Percentiles rank a stretch among this genome's conserved stretches.
phyloP scores from a whole-genome alignment of 2,329 filamentous ascomycete species.

The Simplicillium sp. region DNA sequence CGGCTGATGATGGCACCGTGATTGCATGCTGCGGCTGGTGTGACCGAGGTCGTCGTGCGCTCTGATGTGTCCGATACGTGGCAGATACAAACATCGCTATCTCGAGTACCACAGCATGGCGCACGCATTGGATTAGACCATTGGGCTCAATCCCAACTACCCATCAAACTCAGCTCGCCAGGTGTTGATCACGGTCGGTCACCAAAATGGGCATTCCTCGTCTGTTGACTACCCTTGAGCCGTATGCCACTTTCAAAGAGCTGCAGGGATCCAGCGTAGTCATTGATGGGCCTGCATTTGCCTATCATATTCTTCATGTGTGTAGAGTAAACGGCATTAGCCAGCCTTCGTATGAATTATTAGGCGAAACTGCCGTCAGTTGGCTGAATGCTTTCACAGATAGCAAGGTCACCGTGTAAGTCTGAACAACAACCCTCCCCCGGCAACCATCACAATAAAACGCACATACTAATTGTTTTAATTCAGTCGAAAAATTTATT shows the following conservation, averaged over 20 bases:
- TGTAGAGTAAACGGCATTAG: conserved; percentile 41
- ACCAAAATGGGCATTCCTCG: conserved; percentile 49
- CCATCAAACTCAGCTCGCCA: no score
- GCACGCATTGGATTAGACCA: no score
- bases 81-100: no score
- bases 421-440: no score
- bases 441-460: no score
- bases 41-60: no score
- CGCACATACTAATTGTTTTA: conserved; percentile 1
- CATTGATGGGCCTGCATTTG: conserved; percentile 72
- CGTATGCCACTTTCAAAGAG: conserved; percentile 33
- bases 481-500: conserved; percentile 60
- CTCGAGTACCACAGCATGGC: no score
- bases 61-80: no score
- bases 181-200: no score
- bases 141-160: no score
- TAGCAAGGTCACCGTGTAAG: conserved; percentile 53
- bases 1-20: no score
- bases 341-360: conserved; percentile 52
- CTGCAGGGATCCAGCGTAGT: conserved; percentile 35
- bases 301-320: conserved; percentile 60
- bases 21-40: no score
- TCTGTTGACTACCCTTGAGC: conserved; percentile 41
- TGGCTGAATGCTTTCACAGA: conserved; percentile 54
- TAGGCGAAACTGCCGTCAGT: conserved; percentile 46